These are phyloP conservation scores for Candida freyschussii DNA, from an alignment of 1,139 yeast species.

Conservation along the genomic window DNA sequence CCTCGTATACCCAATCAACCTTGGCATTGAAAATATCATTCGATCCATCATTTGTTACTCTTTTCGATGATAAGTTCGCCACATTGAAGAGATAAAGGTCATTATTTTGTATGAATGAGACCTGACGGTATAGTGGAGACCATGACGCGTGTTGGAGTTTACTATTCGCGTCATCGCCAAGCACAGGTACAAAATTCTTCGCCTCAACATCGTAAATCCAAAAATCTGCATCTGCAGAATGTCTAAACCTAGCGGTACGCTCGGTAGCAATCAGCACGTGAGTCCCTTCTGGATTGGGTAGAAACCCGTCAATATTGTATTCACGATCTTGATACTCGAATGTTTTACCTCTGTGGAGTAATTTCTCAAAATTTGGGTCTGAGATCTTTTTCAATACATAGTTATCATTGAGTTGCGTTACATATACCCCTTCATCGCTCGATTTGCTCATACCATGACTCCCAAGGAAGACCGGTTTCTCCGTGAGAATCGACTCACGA, in stretches of 20 bases:
- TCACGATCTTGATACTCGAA: slow-evolving; percentile 25
- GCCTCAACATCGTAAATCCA: slow-evolving; percentile 53
- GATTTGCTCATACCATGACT: slow-evolving; percentile 14
- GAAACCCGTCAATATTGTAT: slow-evolving; percentile 21
- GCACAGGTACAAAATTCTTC: slow-evolving; percentile 39
- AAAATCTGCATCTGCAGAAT: slow-evolving; percentile 62
- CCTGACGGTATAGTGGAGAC: slow-evolving; percentile 64
- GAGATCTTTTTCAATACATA: slow-evolving; percentile 21
- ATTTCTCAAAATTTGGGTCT: slow-evolving; percentile 24
- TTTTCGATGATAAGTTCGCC: slow-evolving; percentile 37
- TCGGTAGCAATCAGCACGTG: slow-evolving; percentile 29
- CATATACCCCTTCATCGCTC: slow-evolving; percentile 33
- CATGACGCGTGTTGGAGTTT: slow-evolving; percentile 54
- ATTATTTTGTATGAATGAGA: slow-evolving; percentile 70
- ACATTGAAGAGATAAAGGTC: slow-evolving; percentile 53
- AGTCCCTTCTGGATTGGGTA: slow-evolving; percentile 27
- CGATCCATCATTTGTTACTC: slow-evolving; percentile 68
- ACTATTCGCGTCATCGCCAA: slow-evolving; percentile 25
- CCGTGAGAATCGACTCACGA: not conserved
- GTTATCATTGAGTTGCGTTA: slow-evolving; percentile 13
- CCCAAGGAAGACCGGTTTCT: slow-evolving; percentile 3
- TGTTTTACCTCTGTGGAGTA: slow-evolving; percentile 14
- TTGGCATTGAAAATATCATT: slow-evolving; percentile 70
- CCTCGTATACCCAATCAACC: slow-evolving; percentile 97
- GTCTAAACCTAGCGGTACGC: slow-evolving; percentile 58